phyloP scores from a whole-genome alignment of 1,284 basidiomycete genomes.

The Cryptococcus sp. region DNA sequence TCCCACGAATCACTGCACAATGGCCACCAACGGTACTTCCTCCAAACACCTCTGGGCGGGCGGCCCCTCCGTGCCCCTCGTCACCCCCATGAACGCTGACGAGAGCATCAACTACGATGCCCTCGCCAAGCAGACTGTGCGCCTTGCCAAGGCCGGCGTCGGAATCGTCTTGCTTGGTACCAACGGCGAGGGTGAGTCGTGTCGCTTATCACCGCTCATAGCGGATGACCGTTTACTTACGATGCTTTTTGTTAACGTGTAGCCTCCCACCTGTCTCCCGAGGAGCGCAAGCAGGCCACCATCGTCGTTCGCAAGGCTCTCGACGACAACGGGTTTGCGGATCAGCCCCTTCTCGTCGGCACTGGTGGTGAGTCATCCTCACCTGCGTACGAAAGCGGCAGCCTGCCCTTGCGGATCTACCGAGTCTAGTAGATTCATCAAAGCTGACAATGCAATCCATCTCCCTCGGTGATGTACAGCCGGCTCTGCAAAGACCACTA shows the following conservation, averaged over 20 bases:
- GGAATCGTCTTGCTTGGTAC: slow-evolving; percentile 56
- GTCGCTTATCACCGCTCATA: not conserved
- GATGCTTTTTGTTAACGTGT: not conserved
- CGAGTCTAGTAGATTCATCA: no score
- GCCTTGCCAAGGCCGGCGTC: slow-evolving; percentile 54
- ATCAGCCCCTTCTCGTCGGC: slow-evolving; percentile 76
- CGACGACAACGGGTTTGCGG: slow-evolving; percentile 68
- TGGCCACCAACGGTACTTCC: slow-evolving; percentile 18
- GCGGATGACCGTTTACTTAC: not conserved
- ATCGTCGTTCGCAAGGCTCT: slow-evolving; percentile 70
- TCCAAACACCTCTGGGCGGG: slow-evolving; percentile 36
- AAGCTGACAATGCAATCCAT: no score
- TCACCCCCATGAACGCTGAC: slow-evolving; percentile 54
- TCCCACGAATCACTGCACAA: slow-evolving; percentile 2
- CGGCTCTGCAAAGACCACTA: slow-evolving; percentile 74
- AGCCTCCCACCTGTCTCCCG: slow-evolving; percentile 65
- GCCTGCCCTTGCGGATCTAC: no score
- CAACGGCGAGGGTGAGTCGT: slow-evolving; percentile 54
- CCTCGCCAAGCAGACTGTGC: slow-evolving; percentile 53
- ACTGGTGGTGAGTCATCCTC: slow-evolving; percentile 65
- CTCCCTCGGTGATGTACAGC: slow-evolving; percentile 14
- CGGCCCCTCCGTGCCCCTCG: slow-evolving; percentile 55
- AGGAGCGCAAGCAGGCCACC: slow-evolving; percentile 68
- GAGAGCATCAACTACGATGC: slow-evolving; percentile 52
- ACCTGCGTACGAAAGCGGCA: no score